Percentiles rank a stretch among this genome's conserved stretches.
These are phyloP conservation scores for Phytophthora aleatoria DNA, from an alignment of 352 stramenopile species.

Conservation along the genomic window DNA sequence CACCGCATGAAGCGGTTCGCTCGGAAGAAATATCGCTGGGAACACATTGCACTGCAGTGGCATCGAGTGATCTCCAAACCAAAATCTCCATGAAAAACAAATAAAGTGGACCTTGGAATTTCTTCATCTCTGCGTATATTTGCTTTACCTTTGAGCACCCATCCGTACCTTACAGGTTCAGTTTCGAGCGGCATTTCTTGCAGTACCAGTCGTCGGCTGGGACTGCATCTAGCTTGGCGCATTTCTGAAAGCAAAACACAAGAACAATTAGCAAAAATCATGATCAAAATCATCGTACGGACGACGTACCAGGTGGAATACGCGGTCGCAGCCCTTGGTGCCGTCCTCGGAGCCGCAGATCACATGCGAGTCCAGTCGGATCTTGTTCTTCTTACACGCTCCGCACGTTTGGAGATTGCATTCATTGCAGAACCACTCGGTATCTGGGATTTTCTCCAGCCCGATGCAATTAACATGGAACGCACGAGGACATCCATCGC, in stretches of 20 bases:
- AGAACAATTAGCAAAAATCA: neutral
- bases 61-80: slow-evolving; percentile 44
- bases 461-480: slow-evolving; percentile 92
- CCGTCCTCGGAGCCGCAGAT: slow-evolving; percentile 90
- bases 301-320: slow-evolving; percentile 85
- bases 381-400: slow-evolving; percentile 86
- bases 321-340: slow-evolving; percentile 81
- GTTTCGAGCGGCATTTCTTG: slow-evolving; percentile 62
- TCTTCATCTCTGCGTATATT: slow-evolving; percentile 32
- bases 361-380: slow-evolving; percentile 89
- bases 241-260: slow-evolving; percentile 1
- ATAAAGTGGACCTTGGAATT: neutral
- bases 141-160: slow-evolving; percentile 3
- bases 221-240: slow-evolving; percentile 69
- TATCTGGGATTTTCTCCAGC: slow-evolving; percentile 62
- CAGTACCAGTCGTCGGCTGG: slow-evolving; percentile 91
- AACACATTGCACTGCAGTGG: slow-evolving; percentile 61
- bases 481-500: slow-evolving; percentile 90
- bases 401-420: slow-evolving; percentile 85
- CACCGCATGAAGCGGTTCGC: slow-evolving; percentile 67
- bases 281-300: neutral
- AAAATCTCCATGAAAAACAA: slow-evolving; percentile 1
- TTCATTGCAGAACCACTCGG: slow-evolving; percentile 90
- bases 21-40: slow-evolving; percentile 55
- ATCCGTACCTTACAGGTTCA: slow-evolving; percentile 38